These are phyloP conservation scores for Crithidia expoeki DNA, from an alignment of 208 protist species.

Conservation along the genomic window DNA sequence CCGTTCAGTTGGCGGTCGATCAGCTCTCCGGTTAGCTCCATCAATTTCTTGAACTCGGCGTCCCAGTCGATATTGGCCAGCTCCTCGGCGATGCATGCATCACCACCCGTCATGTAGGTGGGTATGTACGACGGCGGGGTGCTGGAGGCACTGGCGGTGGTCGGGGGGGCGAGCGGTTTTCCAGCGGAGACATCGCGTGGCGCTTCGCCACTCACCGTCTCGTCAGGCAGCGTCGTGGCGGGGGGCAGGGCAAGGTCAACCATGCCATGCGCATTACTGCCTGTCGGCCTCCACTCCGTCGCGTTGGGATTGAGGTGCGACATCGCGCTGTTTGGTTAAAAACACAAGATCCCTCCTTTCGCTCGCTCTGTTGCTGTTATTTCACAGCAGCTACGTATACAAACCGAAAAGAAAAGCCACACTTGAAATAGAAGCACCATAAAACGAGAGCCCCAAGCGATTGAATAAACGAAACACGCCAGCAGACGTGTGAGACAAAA, in stretches of 20 bases:
- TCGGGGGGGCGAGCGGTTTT: not conserved
- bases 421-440: not conserved
- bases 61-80: slow-evolving; percentile 60
- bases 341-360: not conserved
- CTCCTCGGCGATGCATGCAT: slow-evolving; percentile 25
- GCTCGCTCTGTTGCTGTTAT: not conserved
- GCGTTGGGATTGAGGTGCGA: slow-evolving; percentile 76
- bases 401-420: slow-evolving; percentile 8
- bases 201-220: not conserved
- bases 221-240: slow-evolving; percentile 31
- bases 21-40: slow-evolving; percentile 71
- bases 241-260: slow-evolving; percentile 48
- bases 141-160: not conserved
- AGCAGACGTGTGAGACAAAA: too few relatives aligned
- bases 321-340: slow-evolving; percentile 24
- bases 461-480: too few relatives aligned
- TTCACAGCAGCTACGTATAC: not conserved
- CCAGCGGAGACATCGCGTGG: not conserved
- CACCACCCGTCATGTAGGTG: slow-evolving; percentile 35
- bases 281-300: slow-evolving; percentile 77
- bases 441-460: too few relatives aligned
- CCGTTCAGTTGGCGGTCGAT: slow-evolving; percentile 65
- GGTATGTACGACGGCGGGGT: slow-evolving; percentile 34
- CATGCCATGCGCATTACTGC: slow-evolving; percentile 40
- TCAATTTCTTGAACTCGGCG: slow-evolving; percentile 73